A percentile compares a stretch with the other conserved stretches of the same genome.
Evolutionary conservation across 352 stramenopile species (phyloP).

Genomic region (Pythium coloratum): DNA sequence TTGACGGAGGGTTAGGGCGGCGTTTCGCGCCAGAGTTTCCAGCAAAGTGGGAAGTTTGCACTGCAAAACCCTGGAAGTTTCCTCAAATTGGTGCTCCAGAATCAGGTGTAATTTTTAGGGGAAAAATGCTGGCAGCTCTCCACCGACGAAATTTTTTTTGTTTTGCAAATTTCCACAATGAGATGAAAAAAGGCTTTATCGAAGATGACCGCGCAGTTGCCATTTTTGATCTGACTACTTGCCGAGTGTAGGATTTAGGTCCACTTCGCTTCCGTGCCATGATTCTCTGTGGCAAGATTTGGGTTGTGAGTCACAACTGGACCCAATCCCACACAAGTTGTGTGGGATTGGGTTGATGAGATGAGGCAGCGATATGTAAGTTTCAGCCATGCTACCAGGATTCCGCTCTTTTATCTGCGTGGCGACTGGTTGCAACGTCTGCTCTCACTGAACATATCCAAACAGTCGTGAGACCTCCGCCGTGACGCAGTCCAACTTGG

Average conservation of each 20-base stretch:
- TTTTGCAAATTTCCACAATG: not conserved
- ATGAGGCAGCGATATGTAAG: not conserved
- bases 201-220: not conserved
- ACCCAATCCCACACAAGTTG: too few species aligned
- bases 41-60: not conserved
- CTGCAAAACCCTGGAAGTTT: not conserved
- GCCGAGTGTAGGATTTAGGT: too few species aligned
- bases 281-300: too few species aligned
- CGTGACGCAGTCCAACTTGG: not conserved
- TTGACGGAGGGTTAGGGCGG: not conserved
- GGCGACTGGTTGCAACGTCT: not conserved
- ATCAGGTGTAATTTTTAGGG: not conserved
- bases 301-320: too few species aligned
- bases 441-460: conserved; percentile 2
- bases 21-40: not conserved
- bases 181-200: not conserved
- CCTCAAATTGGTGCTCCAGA: not conserved
- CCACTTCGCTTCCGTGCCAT: too few species aligned
- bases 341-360: not conserved
- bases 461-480: not conserved
- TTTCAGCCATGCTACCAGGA: not conserved
- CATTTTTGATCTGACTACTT: too few species aligned
- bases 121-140: not conserved
- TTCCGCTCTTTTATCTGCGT: not conserved
- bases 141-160: not conserved